Base-by-base conservation (phyloP, 768 basidiomycete species). In the Lentinula edodes region DNA sequence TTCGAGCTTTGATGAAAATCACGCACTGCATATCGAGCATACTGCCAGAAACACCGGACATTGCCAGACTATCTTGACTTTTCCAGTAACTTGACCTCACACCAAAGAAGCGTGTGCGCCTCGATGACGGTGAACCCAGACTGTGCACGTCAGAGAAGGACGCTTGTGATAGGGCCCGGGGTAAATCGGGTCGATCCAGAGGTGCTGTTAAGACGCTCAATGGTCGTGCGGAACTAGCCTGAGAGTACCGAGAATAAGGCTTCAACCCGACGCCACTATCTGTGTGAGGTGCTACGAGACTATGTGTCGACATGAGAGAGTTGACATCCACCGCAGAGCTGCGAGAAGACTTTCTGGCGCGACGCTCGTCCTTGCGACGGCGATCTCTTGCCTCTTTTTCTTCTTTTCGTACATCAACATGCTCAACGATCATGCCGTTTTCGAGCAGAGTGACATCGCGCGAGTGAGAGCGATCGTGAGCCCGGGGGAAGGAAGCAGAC, bases 11-110 rank as follows among this genome's bases (percentile, higher is more conserved):
- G 23, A 48, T 35, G 28, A 51, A 42, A 60, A 55, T 48, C 16
- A 86, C 90, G 64, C 75, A 93, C 91, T 94, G 92, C 92, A 94
- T 93, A 71, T 93, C 90, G 65, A 93, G 75, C 90, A 94, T 92
- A 67, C 92, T 94, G 58, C 92, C 92, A 3, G 89, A 88, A 70
- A 89, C 81, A 7, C 88, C 90, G 34, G 91, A 90, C n/a, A 83
- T 81, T 1, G 90, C 88, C 42, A 94, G 75, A 70, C 91, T 93
- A 61, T 91, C 89, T 67, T 88, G 89, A 69, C 90, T 93, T 65
- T 83, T 78, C 85, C 87, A 91, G 12, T 86, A 87, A 50, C 89
- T 76, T 66, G 89, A 89, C 72, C 79, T 85, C 70, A 88, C 82
- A 7, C 88, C 89, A 66, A 93, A 90, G 81, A 94, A 93, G 58